A percentile compares a stretch with the other conserved stretches of the same genome.
These are phyloP conservation scores for Cyberlindnera euphorbiae DNA, from an alignment of 805 yeast genomes.

Conservation along the genomic window DNA sequence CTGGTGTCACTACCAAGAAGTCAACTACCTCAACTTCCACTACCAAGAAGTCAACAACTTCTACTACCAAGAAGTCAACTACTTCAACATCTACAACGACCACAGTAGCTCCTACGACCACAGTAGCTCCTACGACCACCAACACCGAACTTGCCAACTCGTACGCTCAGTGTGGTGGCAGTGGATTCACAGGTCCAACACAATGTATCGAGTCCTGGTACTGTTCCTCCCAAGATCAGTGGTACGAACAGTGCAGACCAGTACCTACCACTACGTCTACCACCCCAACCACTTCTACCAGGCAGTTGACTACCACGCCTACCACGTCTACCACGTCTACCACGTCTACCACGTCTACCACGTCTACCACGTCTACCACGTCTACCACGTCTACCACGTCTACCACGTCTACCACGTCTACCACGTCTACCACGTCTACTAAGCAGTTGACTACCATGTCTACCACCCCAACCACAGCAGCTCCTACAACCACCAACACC, in stretches of 20 bases:
- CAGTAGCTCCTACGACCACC: not conserved
- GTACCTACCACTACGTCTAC: not conserved
- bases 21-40: constrained; percentile 2
- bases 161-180: constrained; percentile 20
- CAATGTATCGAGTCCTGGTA: constrained; percentile 13
- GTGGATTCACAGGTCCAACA: constrained; percentile 7
- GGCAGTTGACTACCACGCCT: not conserved
- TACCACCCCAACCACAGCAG: not conserved
- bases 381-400: constrained; percentile 1
- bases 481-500: not conserved
- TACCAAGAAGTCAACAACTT: constrained; percentile 1
- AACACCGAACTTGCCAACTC: not conserved
- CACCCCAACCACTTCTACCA: not conserved
- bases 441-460: not conserved
- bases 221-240: constrained; percentile 12
- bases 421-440: not conserved
- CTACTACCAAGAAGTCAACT: not conserved
- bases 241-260: constrained; percentile 14
- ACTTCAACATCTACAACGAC: not conserved
- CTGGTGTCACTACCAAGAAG: not conserved
- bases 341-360: not conserved
- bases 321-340: not conserved
- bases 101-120: constrained; percentile 1
- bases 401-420: not conserved
- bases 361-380: not conserved